Base-by-base conservation (phyloP, 1,284 basidiomycete species). In the Vanrija humicola region DNA sequence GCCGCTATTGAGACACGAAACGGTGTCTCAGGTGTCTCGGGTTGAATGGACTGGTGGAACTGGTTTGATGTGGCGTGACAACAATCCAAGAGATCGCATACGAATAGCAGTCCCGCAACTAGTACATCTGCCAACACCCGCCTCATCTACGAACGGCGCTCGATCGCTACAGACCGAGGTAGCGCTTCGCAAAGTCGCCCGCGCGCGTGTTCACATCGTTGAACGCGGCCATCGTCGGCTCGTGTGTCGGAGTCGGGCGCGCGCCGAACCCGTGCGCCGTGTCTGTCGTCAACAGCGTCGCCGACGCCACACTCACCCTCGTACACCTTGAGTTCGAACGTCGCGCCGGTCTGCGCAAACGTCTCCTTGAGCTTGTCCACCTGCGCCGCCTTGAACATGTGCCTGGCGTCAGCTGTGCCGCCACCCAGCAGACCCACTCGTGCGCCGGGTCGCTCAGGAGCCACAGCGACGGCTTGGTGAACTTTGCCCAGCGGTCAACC, bases 251-350 rank as follows among this genome's bases (percentile, higher is more conserved):
- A 38, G 82, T 79, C 0, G 84, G 84, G 15, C 84, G 76, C 12
- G 74, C 72, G 5, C 80, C 82, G 57, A 84, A 85, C 0, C 84
- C 84, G 59, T 86, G 84, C 3, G 77, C 73, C 2, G 83, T 84
- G 16, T 54, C 56, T 50, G 39, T 23, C 21, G 21, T 23, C 3
- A 23, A 5, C 21, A 5, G 21, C 3, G 21, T 5, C 21, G 5
- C 3, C 21, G 21, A n/a, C n/a, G 21, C 21, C 2, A 23, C 3
- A 23, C 21, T 23, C 21, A 23, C 21, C 21, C 21, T 23, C 14
- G 44, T 23, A 50, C 5, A 40, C 10, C 38, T n/a, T 26, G 48
- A 34, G 16, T 43, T 49, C 26, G 38, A 38, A 55, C 50, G 43
- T 40, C 47, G 25, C 46, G 21, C 38, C 19, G 38, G 55, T 50